A percentile compares a stretch with the other conserved stretches of the same genome.
Evolutionary conservation across 2,329 filamentous ascomycete genomes (phyloP).

Genomic region (Ophiosphaerella korrae): DNA sequence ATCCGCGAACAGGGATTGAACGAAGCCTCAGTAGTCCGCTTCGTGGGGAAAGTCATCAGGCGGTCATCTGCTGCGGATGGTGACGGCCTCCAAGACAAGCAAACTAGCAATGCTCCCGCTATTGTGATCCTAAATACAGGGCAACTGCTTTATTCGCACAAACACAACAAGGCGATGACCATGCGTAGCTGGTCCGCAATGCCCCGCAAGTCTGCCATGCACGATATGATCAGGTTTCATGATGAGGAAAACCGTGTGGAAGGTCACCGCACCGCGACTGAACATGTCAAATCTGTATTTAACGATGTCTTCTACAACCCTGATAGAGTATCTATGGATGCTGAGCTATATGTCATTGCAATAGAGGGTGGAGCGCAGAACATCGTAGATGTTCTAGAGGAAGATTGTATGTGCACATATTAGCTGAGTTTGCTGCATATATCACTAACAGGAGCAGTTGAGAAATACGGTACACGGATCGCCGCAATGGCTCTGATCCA

Average conservation of each 20-base stretch:
- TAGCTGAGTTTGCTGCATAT: background rate
- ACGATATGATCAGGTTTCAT: conserved; percentile 60
- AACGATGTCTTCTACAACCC: conserved; percentile 61
- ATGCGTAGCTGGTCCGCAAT: conserved; percentile 61
- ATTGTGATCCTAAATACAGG: conserved; percentile 80
- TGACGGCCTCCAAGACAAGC: conserved; percentile 24
- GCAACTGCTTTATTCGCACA: conserved; percentile 76
- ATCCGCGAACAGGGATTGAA: conserved; percentile 69
- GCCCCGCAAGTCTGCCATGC: conserved; percentile 65
- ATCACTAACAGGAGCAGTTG: conserved; percentile 20
- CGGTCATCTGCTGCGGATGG: conserved; percentile 10
- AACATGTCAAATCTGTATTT: conserved; percentile 73
- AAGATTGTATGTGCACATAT: conserved; percentile 53
- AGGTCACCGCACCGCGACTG: conserved; percentile 60
- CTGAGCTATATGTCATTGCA: conserved; percentile 71
- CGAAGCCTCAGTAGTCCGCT: conserved; percentile 70
- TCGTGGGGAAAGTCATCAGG: conserved; percentile 59
- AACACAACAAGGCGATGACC: conserved; percentile 65
- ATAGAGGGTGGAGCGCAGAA: conserved; percentile 69
- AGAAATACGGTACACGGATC: conserved; percentile 29
- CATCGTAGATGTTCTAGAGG: conserved; percentile 63
- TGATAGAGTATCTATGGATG: conserved; percentile 53
- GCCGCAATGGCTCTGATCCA: conserved; percentile 42
- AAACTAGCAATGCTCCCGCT: conserved; percentile 52
- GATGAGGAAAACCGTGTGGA: conserved; percentile 64